These are phyloP conservation scores for Urochloa ruziziensis DNA, from an alignment of 176 grass and related monocot genomes.

Conservation along the genomic window DNA sequence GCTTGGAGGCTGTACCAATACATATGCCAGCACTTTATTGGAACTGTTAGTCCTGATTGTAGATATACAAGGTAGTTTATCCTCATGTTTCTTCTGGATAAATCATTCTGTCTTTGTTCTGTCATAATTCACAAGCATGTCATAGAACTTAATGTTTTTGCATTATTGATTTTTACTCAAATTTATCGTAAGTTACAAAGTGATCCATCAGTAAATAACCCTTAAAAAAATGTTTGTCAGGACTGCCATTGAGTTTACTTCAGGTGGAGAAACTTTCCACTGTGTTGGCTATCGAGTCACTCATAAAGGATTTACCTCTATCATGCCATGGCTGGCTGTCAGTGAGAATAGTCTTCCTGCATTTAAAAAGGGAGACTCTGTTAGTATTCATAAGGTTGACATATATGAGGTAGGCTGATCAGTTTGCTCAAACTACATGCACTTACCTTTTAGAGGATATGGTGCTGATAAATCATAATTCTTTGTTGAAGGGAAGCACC, in stretches of 20 bases:
- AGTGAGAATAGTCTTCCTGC: conserved; percentile 76
- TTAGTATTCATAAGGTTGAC: conserved; percentile 79
- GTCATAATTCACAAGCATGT: conserved; percentile 16
- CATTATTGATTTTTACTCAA: not conserved
- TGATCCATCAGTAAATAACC: not conserved
- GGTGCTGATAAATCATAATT: conserved; percentile 32
- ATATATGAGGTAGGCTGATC: conserved; percentile 67
- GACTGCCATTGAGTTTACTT: conserved; percentile 75
- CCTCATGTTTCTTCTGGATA: not conserved
- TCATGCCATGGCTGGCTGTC: conserved; percentile 94
- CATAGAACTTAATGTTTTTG: not conserved
- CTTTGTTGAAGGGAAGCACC: conserved; percentile 68
- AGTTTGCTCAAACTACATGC: conserved; percentile 26
- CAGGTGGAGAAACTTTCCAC: conserved; percentile 79
- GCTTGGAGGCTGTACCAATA: conserved; percentile 93
- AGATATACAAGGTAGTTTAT: conserved; percentile 72
- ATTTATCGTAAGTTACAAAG: not conserved
- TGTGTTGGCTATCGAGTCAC: conserved; percentile 70
- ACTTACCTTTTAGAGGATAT: conserved; percentile 30
- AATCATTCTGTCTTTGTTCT: conserved; percentile 1
- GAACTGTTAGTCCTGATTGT: conserved; percentile 84
- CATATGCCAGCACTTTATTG: conserved; percentile 95
- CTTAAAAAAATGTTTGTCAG: conserved; percentile 37
- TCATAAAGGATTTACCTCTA: conserved; percentile 94
- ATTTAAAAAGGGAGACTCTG: conserved; percentile 61